A percentile compares a stretch with the other conserved stretches of the same genome.
Conservation (phyloP, 805 yeast species). For the Barnettozyma salicaria region DNA sequence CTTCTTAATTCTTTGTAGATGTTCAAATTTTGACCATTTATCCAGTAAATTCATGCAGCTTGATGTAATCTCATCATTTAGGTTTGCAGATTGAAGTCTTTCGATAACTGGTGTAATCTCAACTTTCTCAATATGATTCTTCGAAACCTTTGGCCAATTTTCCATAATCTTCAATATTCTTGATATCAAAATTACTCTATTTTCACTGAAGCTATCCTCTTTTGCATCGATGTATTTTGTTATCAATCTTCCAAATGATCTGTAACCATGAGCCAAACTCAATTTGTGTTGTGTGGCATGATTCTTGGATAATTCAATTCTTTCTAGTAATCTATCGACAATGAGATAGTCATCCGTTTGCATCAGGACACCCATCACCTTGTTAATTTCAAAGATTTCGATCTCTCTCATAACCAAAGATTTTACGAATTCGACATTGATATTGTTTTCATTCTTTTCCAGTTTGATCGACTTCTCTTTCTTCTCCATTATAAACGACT, state of each 20-base stretch:
- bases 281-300: conserved; percentile 49
- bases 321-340: conserved; percentile 56
- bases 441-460: conserved; percentile 47
- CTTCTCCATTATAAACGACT: conserved; percentile 62
- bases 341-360: conserved; percentile 67
- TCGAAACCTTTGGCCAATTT: conserved; percentile 66
- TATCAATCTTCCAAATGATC: conserved; percentile 61
- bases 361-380: conserved; percentile 74
- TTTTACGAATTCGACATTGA: conserved; percentile 60
- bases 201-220: conserved; percentile 1
- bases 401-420: conserved; percentile 49
- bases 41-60: conserved; percentile 43
- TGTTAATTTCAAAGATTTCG: conserved; percentile 54
- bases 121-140: conserved; percentile 69
- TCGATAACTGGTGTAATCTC: conserved; percentile 62
- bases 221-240: conserved; percentile 23
- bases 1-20: conserved; percentile 84
- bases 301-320: conserved; percentile 53
- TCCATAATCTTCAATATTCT: conserved; percentile 52
- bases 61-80: conserved; percentile 26
- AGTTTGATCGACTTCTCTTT: conserved; percentile 40
- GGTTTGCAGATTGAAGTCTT: conserved; percentile 30
- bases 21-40: conserved; percentile 68
- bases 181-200: conserved; percentile 30
- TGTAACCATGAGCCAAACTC: conserved; percentile 81